Base-by-base conservation (phyloP, 305 asterid genomes). In the Fraxinus xanthoxyloides region DNA sequence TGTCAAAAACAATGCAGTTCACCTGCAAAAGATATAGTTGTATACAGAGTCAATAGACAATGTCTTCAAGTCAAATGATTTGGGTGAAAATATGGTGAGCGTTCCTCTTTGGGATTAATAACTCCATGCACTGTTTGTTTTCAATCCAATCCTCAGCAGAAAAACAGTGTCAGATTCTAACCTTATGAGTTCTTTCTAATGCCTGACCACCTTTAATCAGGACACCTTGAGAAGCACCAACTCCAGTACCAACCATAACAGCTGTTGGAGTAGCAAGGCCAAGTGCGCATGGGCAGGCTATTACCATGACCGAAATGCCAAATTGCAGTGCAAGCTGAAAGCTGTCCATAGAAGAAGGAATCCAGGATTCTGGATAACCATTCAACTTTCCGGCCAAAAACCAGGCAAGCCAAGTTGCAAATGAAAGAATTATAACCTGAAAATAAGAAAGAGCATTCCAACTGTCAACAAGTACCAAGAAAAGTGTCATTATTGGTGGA, bases 251-350 rank as follows among this genome's bases (percentile, higher is more conserved):
- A 79, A 94, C 98, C 98, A 94, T 94, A 59, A 94, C 95, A 32
- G 97, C 97, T 0, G 97, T 93, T 28, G 97, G 98, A 75, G 98
- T 94, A 77, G 97, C 98, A 78, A 94, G 87, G 82, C 97, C 98
- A 78, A 93, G 97, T 32, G 97, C 98, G 81, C 98, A 94, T 0
- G 98, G 97, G 85, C 97, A 94, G 46, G 98, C 97, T 83, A 94
- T 93, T 54, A 93, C 97, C 98, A 94, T 91, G 3, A 94, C 97
- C 2, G 98, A 94, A 72, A 94, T 93, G 34, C 95, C 97, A 82
- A 93, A 93, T 85, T 93, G 95, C 67, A 94, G 94, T 34, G 97
- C 97, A 15, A 92, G 94, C 89, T 93, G 94, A 77, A 93, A 91
- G 80, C 97, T 90, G 79, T 92, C 97, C 93, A 90, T 90, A 30